Evolutionary conservation across 2,329 filamentous ascomycete genomes (phyloP), one percentile per base, ranked within the genome.

Genomic region (Aspergillus caelatus): DNA sequence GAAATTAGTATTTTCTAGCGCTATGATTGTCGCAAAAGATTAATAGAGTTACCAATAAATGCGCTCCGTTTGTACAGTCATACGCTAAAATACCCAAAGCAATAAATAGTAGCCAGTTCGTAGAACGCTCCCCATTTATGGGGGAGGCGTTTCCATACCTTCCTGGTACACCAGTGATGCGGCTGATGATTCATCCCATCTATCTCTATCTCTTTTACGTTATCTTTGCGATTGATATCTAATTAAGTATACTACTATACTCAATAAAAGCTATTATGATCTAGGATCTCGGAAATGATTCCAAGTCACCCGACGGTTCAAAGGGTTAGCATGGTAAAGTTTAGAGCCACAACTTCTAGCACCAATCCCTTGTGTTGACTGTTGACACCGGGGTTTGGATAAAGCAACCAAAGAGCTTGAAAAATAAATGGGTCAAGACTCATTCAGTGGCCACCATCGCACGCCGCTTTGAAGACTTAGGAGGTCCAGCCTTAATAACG

Each of bases 401-500:
- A 26, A 46, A 57, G 43, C 58, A 61, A 39, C 56, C 58, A 61
- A 62, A 62, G 55, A 64, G 59, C 36, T 58, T 34, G 36, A 54
- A 60, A 36, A 53, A 28, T 46, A 56, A 52, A 57, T 32, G 45
- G 53, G 58, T 26, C 36, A 62, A 55, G 57, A 58, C 30, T 41
- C 61, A 36, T 54, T 39, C 30, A 46, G 60, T 56, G 39, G 63
- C 60, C 64, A 67, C 52, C 39, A 58, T 57, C 63, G 60, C 55
- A 55, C 60, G 50, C 58, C 53, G 55, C 55, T 62, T 53, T 63
- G 56, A 60, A 61, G 60, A 55, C 53, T 58, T 34, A 36, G 45
- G 53, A 60, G 60, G 64, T 62, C 68, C 67, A 68, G 69, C 64
- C 63, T 70, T 70, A 69, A 68, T 67, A 39, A 54, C 52, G 64